Conservation (phyloP, 305 asterid genomes). For the Withania somnifera region DNA sequence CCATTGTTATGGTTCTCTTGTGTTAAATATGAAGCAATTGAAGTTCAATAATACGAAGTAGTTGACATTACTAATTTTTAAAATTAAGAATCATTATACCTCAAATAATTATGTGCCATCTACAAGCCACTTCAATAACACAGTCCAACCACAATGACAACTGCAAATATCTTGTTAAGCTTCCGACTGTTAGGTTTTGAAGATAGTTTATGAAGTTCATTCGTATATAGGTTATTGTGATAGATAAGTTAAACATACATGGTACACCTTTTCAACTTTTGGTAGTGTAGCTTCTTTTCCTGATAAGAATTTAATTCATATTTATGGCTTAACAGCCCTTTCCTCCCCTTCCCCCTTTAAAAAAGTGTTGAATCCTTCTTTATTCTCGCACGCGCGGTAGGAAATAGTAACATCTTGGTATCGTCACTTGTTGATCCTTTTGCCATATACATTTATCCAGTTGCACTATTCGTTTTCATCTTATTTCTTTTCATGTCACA, state of each 20-base stretch:
- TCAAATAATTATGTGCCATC: conserved; percentile 11
- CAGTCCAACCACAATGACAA: conserved; percentile 20
- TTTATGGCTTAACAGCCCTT: not conserved
- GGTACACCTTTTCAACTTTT: not conserved
- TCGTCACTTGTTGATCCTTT: not conserved
- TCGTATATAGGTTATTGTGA: not conserved
- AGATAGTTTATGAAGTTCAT: conserved; percentile 8
- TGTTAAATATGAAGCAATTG: not conserved
- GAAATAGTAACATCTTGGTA: not conserved
- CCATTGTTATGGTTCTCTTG: too few relatives aligned
- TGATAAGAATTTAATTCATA: not conserved
- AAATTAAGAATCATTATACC: conserved; percentile 1
- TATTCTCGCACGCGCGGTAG: not conserved
- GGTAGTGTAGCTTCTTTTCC: not conserved
- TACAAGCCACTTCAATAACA: conserved; percentile 19
- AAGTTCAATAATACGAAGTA: not conserved
- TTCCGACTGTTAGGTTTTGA: conserved; percentile 20
- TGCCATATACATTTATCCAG: not conserved
- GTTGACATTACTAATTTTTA: not conserved
- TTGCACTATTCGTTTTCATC: not conserved
- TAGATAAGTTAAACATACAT: not conserved
- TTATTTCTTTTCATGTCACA: not conserved
- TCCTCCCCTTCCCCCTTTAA: not conserved
- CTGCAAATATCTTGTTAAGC: conserved; percentile 18
- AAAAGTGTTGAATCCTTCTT: not conserved